A percentile compares a stretch with the other conserved stretches of the same genome.
phyloP scores from a whole-genome alignment of 495 filamentous ascomycete species.

The Neurospora africana region DNA sequence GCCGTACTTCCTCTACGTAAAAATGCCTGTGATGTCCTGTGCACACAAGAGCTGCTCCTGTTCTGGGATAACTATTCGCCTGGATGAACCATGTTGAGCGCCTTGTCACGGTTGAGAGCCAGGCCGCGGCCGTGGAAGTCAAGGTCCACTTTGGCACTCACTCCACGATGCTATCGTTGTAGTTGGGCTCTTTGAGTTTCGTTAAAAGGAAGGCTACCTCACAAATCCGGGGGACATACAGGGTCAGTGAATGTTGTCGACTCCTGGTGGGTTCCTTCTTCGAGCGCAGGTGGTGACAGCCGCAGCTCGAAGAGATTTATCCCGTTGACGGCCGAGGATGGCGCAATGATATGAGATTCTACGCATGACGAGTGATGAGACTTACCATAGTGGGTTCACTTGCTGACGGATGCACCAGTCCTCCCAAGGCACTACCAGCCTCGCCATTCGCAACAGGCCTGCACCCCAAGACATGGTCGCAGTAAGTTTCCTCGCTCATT shows the following conservation, averaged over 20 bases:
- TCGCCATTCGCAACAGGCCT: not conserved
- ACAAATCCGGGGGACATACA: not conserved
- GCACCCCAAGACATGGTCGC: not conserved
- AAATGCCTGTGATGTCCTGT: not conserved
- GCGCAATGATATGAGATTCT: not conserved
- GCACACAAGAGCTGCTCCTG: not conserved
- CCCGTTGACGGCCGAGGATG: not conserved
- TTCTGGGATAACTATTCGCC: not conserved
- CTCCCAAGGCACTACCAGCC: not conserved
- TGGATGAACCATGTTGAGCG: not conserved
- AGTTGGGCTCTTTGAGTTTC: not conserved
- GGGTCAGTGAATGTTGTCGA: not conserved
- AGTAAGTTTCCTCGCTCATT: not conserved
- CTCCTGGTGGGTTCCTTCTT: not conserved
- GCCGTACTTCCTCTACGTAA: not conserved
- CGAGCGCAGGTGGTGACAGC: not conserved
- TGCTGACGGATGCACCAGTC: not conserved
- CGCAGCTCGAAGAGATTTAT: not conserved
- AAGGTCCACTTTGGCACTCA: not conserved
- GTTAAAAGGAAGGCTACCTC: not conserved
- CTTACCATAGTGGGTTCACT: not conserved
- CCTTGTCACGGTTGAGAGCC: not conserved
- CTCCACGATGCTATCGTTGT: not conserved
- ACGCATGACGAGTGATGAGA: not conserved
- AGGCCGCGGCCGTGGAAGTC: not conserved